Percentiles rank a stretch among this genome's conserved stretches.
Evolutionary conservation across 2,329 filamentous ascomycete genomes (phyloP).

Genomic region (Alternaria hordeiaustralica): DNA sequence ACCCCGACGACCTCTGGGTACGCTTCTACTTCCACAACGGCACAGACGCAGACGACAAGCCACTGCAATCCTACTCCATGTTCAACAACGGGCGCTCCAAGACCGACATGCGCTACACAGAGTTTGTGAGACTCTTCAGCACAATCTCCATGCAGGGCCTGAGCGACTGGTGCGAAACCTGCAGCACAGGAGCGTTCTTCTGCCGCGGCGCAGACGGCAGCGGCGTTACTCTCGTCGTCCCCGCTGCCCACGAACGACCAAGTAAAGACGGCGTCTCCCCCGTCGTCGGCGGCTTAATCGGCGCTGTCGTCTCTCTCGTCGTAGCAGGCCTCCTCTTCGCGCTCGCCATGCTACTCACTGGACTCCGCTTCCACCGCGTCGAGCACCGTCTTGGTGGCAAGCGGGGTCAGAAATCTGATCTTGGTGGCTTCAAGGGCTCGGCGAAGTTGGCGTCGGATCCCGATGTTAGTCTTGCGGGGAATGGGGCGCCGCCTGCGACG

Average conservation of each 20-base stretch:
- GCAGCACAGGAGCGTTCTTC: constrained; percentile 57
- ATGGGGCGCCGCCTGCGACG: constrained; percentile 44
- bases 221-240: constrained; percentile 5
- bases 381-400: constrained; percentile 32
- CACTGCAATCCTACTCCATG: constrained; percentile 54
- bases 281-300: constrained; percentile 62
- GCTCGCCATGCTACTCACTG: constrained; percentile 53
- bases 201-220: constrained; percentile 53
- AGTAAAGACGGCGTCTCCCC: constrained; percentile 45
- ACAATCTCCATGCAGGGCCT: constrained; percentile 53
- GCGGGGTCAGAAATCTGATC: constrained; percentile 44
- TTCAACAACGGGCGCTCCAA: constrained; percentile 57
- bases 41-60: constrained; percentile 51
- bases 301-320: constrained; percentile 59
- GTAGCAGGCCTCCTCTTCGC: constrained; percentile 53
- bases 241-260: background rate
- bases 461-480: constrained; percentile 58
- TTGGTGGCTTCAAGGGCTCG: constrained; percentile 64
- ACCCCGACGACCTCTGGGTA: constrained; percentile 57
- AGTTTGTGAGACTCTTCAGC: constrained; percentile 57
- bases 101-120: constrained; percentile 56
- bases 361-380: constrained; percentile 54
- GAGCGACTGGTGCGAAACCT: constrained; percentile 61
- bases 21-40: constrained; percentile 65
- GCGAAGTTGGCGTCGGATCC: constrained; percentile 62